phyloP scores from a whole-genome alignment of 805 yeast species.

The Cyberlindnera xishuangbannaensis region DNA sequence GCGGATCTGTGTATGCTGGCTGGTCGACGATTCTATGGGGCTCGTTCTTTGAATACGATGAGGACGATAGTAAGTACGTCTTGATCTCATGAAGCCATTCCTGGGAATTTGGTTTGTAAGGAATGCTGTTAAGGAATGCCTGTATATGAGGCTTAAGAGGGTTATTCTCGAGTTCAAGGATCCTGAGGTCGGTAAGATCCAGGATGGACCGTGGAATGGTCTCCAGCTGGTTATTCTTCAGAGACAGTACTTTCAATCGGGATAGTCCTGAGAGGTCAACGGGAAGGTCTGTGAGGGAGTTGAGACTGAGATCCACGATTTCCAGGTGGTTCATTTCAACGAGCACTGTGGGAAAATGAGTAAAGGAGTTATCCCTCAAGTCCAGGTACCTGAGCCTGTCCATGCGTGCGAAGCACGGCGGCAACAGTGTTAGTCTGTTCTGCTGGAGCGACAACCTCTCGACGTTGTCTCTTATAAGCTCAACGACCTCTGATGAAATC shows the following conservation, averaged over 20 bases:
- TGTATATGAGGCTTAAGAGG: constrained; percentile 50
- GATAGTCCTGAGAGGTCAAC: constrained; percentile 34
- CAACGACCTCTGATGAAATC: constrained; percentile 34
- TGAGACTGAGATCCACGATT: constrained; percentile 59
- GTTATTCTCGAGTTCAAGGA: constrained; percentile 57
- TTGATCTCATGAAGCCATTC: constrained; percentile 35
- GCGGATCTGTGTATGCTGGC: too few relatives aligned
- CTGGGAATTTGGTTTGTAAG: constrained; percentile 31
- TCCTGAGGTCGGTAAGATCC: constrained; percentile 44
- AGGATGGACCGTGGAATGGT: constrained; percentile 48
- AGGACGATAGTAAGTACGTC: constrained; percentile 6
- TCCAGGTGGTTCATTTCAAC: constrained; percentile 41
- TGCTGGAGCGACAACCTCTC: constrained; percentile 50
- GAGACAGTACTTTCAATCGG: constrained; percentile 49
- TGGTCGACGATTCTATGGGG: too few relatives aligned
- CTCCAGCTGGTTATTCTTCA: constrained; percentile 53
- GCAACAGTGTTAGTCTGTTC: constrained; percentile 43
- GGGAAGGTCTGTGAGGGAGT: constrained; percentile 46
- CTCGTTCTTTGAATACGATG: too few relatives aligned
- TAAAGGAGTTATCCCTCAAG: constrained; percentile 53
- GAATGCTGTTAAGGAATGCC: constrained; percentile 31
- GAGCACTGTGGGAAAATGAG: constrained; percentile 45
- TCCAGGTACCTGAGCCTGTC: constrained; percentile 53
- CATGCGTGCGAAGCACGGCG: constrained; percentile 40
- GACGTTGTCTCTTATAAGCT: constrained; percentile 30